phyloP scores from a whole-genome alignment of 148 eudicot genomes.

The Heliosperma pusillum region DNA sequence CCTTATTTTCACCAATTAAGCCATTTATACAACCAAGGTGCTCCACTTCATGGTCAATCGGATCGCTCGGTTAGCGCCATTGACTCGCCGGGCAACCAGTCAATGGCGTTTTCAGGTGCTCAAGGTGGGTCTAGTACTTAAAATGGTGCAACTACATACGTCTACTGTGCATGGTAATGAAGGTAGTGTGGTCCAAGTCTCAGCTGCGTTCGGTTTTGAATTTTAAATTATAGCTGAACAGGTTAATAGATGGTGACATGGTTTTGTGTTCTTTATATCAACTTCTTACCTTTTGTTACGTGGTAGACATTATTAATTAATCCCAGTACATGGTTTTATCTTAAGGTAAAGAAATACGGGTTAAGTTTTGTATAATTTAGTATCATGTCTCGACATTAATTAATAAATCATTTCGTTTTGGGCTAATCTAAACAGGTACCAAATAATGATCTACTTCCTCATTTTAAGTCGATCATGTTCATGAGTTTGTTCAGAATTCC shows the following conservation, averaged over 20 bases:
- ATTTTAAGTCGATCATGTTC: too few relatives aligned
- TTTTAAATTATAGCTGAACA: slow-evolving; percentile 19
- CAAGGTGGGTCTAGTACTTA: slow-evolving; percentile 24
- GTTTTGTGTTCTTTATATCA: slow-evolving; percentile 2
- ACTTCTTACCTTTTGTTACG: slow-evolving; percentile 22
- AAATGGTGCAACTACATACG: slow-evolving; percentile 15
- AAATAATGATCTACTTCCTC: too few relatives aligned
- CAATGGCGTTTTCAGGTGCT: slow-evolving; percentile 11
- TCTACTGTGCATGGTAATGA: slow-evolving; percentile 22
- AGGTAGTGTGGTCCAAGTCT: slow-evolving; percentile 28
- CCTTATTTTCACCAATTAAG: slow-evolving; percentile 83
- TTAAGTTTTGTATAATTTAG: background rate
- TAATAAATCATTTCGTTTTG: too few relatives aligned
- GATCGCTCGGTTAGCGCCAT: slow-evolving; percentile 27
- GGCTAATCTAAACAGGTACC: too few relatives aligned
- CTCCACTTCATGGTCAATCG: slow-evolving; percentile 25
- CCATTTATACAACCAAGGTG: slow-evolving; percentile 60
- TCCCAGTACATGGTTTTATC: background rate
- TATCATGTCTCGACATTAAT: too few relatives aligned
- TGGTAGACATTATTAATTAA: slow-evolving; percentile 12
- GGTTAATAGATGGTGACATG: background rate
- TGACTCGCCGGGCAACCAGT: slow-evolving; percentile 16
- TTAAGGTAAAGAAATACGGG: background rate
- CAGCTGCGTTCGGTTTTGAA: slow-evolving; percentile 24
- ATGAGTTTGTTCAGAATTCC: too few relatives aligned